These are phyloP conservation scores for Populus simonii DNA, from an alignment of 345 rosid species.

Conservation along the genomic window DNA sequence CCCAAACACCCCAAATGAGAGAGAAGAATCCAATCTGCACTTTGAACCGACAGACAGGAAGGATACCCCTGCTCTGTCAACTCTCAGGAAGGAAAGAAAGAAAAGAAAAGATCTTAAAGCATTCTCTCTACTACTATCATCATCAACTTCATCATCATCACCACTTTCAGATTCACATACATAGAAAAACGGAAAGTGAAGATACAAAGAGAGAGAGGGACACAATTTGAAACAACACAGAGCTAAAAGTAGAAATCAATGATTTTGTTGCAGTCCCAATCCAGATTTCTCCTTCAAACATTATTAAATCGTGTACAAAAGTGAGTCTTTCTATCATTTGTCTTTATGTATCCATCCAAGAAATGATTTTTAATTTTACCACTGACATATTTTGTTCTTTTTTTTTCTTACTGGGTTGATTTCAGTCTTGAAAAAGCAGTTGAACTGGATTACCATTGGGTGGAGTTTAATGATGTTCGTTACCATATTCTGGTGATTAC, in stretches of 20 bases:
- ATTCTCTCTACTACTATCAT: no score
- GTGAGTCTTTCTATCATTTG: constrained; percentile 33
- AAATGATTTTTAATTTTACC: neutral
- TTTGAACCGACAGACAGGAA: neutral
- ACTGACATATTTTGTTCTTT: neutral
- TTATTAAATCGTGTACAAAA: constrained; percentile 68
- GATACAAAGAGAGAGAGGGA: neutral
- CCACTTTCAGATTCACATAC: neutral
- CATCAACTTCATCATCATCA: neutral
- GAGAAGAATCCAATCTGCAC: neutral
- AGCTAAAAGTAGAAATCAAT: constrained; percentile 34
- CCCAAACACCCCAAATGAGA: neutral
- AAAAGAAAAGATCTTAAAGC: neutral
- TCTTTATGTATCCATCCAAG: neutral
- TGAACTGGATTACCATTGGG: constrained; percentile 89
- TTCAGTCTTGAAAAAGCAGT: constrained; percentile 83
- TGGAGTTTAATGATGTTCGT: constrained; percentile 89
- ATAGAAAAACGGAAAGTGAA: neutral
- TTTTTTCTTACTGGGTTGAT: constrained; percentile 4
- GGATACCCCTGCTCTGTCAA: no score
- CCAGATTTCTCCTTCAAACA: constrained; percentile 89
- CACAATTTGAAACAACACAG: neutral
- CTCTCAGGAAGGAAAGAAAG: neutral
- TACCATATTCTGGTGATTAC: constrained; percentile 79
- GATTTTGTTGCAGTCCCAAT: constrained; percentile 86